Conservation (phyloP, 768 basidiomycete species). For the Suillus spraguei region DNA sequence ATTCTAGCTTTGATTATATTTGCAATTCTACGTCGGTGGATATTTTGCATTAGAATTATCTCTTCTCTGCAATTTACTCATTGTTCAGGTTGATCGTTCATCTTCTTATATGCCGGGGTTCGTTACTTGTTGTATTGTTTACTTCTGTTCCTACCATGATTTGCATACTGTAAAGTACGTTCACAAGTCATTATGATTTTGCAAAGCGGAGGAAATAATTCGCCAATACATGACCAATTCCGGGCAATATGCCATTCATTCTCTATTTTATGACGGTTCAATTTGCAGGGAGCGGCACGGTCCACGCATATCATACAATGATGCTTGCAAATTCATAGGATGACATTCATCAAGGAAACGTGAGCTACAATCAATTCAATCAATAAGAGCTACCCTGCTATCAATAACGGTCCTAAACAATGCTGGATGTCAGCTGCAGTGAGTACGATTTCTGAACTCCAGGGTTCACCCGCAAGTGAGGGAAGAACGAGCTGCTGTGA, state of each 20-base stretch:
- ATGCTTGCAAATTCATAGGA: neutral
- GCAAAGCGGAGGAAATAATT: neutral
- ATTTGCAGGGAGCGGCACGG: neutral
- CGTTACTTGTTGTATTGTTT: slow-evolving; percentile 1
- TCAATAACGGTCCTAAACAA: slow-evolving; percentile 12
- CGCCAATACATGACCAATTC: neutral
- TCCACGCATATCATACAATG: neutral
- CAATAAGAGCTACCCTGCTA: slow-evolving; percentile 10
- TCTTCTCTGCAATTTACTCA: neutral
- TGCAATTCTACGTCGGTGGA: neutral
- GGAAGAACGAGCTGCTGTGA: slow-evolving; percentile 8
- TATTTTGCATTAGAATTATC: neutral
- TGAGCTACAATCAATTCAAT: slow-evolving; percentile 11
- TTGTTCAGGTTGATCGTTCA: neutral
- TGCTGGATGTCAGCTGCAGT: slow-evolving; percentile 10
- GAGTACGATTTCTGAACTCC: slow-evolving; percentile 5
- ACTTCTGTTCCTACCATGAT: neutral
- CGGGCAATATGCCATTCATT: no score
- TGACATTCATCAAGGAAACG: slow-evolving; percentile 1
- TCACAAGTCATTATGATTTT: neutral
- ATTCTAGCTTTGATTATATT: slow-evolving; percentile 34
- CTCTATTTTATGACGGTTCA: neutral
- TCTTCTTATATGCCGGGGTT: neutral
- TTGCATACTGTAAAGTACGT: neutral
- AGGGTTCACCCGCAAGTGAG: neutral